A percentile compares a stretch with the other conserved stretches of the same genome.
phyloP scores from a whole-genome alignment of 345 rosid genomes.

The Brassica cretica region DNA sequence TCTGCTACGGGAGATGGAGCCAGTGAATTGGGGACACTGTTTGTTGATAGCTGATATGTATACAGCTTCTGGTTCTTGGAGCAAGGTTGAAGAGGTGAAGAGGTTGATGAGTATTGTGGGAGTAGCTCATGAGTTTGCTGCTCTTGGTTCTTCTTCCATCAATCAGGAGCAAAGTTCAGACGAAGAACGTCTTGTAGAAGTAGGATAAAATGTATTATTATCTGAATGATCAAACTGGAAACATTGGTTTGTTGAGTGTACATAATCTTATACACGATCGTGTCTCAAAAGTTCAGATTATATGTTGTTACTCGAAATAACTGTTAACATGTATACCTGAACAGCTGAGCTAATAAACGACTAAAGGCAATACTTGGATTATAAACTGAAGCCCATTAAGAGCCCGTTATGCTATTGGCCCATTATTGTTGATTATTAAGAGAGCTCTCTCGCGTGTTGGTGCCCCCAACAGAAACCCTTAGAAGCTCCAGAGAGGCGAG shows the following conservation, averaged over 20 bases:
- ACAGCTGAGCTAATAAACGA: not conserved
- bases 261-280: not conserved
- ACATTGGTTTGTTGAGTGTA: not conserved
- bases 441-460: not conserved
- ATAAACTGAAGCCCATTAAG: constrained; percentile 1
- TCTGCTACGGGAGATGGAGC: constrained; percentile 54
- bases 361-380: not conserved
- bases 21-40: constrained; percentile 58
- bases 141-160: constrained; percentile 17
- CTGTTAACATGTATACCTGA: not conserved
- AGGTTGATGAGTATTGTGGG: constrained; percentile 47
- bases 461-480: constrained; percentile 19
- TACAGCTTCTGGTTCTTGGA: constrained; percentile 57
- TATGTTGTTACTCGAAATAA: not conserved
- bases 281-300: not conserved
- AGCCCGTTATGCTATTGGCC: constrained; percentile 11
- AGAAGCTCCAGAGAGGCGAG: constrained; percentile 1
- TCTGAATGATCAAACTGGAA: not conserved
- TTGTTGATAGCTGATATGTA: constrained; percentile 64
- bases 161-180: constrained; percentile 39
- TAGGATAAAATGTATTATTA: constrained; percentile 19
- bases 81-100: constrained; percentile 60
- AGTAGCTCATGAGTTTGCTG: constrained; percentile 58
- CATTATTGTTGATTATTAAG: not conserved
- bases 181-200: constrained; percentile 43